phyloP scores from a whole-genome alignment of 1,139 yeast genomes.

The Hemisphaericaspora xylofermentans region DNA sequence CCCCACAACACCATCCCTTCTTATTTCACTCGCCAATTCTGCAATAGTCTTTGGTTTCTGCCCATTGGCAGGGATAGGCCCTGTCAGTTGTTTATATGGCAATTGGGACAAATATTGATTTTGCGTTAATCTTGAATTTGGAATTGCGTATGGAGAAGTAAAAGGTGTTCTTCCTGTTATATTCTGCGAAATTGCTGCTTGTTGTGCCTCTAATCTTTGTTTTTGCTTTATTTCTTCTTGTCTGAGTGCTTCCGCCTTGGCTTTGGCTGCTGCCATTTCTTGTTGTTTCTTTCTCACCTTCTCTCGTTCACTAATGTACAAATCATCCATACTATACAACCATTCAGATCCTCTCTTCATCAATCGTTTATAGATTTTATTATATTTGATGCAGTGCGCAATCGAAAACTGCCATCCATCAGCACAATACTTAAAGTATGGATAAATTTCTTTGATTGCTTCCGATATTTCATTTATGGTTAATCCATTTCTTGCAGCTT shows the following conservation, averaged over 20 bases:
- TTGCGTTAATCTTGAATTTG: slow-evolving; percentile 22
- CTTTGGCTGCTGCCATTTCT: slow-evolving; percentile 58
- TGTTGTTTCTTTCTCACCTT: slow-evolving; percentile 67
- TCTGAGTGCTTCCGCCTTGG: slow-evolving; percentile 54
- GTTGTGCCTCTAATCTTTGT: slow-evolving; percentile 34
- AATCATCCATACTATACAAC: slow-evolving; percentile 90
- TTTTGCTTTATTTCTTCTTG: slow-evolving; percentile 51
- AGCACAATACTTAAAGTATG: slow-evolving; percentile 88
- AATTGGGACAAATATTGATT: slow-evolving; percentile 27
- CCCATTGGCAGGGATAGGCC: slow-evolving; percentile 17
- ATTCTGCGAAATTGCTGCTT: slow-evolving; percentile 25
- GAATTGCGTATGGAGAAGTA: slow-evolving; percentile 26
- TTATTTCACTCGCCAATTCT: slow-evolving; percentile 55
- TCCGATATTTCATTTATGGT: slow-evolving; percentile 83
- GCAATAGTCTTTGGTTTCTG: slow-evolving; percentile 51
- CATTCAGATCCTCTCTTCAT: slow-evolving; percentile 69
- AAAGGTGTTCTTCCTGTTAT: slow-evolving; percentile 29
- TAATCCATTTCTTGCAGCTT: slow-evolving; percentile 58
- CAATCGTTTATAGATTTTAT: slow-evolving; percentile 78
- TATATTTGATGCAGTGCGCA: slow-evolving; percentile 80
- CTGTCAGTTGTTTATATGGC: slow-evolving; percentile 18
- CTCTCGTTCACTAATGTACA: slow-evolving; percentile 78
- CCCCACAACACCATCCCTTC: slow-evolving; percentile 33
- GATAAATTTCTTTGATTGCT: slow-evolving; percentile 82
- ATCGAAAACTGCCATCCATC: slow-evolving; percentile 98